These are phyloP conservation scores for Candida ficus DNA, from an alignment of 805 yeast species.

Conservation along the genomic window DNA sequence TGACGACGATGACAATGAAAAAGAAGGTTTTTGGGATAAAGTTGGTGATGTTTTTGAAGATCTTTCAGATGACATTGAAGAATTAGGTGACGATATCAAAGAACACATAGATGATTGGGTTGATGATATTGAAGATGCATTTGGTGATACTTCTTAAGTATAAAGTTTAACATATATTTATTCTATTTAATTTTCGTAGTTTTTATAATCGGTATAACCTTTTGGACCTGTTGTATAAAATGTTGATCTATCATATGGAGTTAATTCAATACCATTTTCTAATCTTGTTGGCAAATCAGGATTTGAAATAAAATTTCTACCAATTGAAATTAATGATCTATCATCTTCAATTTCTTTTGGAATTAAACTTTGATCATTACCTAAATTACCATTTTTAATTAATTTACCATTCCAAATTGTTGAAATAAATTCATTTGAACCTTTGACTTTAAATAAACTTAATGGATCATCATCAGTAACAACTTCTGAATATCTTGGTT, in stretches of 20 bases:
- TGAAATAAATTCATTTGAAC: slow-evolving; percentile 11
- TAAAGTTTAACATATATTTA: background rate
- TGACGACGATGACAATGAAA: background rate
- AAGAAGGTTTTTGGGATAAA: slow-evolving; percentile 8
- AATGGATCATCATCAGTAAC: background rate
- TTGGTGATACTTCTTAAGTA: slow-evolving; percentile 3
- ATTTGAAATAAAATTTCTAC: slow-evolving; percentile 37
- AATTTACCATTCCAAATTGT: slow-evolving; percentile 20
- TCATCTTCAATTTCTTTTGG: background rate
- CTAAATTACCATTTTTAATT: slow-evolving; percentile 8
- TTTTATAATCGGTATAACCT: slow-evolving; percentile 10
- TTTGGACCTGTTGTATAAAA: slow-evolving; percentile 23
- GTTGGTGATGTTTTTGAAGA: slow-evolving; percentile 14
- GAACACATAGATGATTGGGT: slow-evolving; percentile 7
- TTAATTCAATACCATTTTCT: slow-evolving; percentile 31
- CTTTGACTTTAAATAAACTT: background rate
- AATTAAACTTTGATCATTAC: background rate
- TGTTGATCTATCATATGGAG: slow-evolving; percentile 29
- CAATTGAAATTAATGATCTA: slow-evolving; percentile 30
- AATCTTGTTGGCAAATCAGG: slow-evolving; percentile 38
- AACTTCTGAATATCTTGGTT: slow-evolving; percentile 31
- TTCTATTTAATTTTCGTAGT: background rate
- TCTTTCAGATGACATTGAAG: slow-evolving; percentile 31
- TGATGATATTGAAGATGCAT: slow-evolving; percentile 14
- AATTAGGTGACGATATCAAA: slow-evolving; percentile 5